Percentiles rank a stretch among this genome's conserved stretches.
Evolutionary conservation across 2,329 filamentous ascomycete genomes (phyloP).

Genomic region (Dactylellina drechsleri): DNA sequence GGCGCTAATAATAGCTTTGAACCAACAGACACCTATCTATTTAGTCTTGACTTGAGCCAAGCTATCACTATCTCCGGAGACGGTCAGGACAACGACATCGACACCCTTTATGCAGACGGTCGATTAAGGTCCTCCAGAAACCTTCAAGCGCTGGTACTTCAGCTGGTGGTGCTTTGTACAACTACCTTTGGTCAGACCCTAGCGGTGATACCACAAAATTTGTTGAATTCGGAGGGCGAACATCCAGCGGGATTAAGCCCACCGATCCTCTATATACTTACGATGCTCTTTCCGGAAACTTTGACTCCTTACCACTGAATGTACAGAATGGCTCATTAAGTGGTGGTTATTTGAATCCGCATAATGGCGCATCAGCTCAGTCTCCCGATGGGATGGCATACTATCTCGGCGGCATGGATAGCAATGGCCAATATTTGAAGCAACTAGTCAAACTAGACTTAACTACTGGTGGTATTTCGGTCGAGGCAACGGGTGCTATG

Average conservation of each 20-base stretch:
- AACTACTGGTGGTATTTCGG: conserved; percentile 24
- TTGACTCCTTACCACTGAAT: conserved; percentile 6
- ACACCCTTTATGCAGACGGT: conserved; percentile 15
- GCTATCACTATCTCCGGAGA: conserved; percentile 4
- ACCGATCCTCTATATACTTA: conserved; percentile 28
- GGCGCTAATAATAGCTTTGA: background rate
- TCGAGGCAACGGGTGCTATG: conserved; percentile 25
- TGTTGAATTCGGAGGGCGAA: conserved; percentile 27
- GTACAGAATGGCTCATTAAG: background rate
- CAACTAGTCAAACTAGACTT: conserved; percentile 32
- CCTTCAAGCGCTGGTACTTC: conserved; percentile 16
- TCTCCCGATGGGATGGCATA: conserved; percentile 40
- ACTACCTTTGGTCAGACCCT: conserved; percentile 28
- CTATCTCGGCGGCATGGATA: conserved; percentile 34
- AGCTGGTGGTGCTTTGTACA: conserved; percentile 24
- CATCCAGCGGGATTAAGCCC: conserved; percentile 1
- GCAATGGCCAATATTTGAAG: conserved; percentile 27
- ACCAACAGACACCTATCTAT: conserved; percentile 28
- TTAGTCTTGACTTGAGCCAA: conserved; percentile 34
- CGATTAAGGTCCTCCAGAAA: conserved; percentile 27
- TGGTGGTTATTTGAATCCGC: conserved; percentile 24
- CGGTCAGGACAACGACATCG: conserved; percentile 20
- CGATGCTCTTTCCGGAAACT: conserved; percentile 12
- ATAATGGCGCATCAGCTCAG: conserved; percentile 42
- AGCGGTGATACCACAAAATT: conserved; percentile 17